These are phyloP conservation scores for Russula vinacea DNA, from an alignment of 768 basidiomycete genomes.

Conservation along the genomic window DNA sequence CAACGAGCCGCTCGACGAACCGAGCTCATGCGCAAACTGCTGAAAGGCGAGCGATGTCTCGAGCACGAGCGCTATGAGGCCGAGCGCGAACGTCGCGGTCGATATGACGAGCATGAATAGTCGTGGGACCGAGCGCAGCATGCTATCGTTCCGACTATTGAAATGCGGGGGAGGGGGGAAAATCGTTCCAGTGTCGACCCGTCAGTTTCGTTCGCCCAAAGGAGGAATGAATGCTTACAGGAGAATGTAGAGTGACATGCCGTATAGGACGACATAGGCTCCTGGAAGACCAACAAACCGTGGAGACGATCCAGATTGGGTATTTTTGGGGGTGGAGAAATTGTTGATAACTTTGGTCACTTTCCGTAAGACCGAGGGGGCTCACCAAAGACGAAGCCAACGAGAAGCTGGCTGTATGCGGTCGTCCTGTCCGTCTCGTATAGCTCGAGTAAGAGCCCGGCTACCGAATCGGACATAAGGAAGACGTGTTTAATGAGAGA, in stretches of 20 bases:
- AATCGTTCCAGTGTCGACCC: neutral
- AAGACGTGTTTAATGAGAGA: neutral
- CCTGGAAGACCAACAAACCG: neutral
- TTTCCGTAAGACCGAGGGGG: neutral
- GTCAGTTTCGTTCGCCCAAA: neutral
- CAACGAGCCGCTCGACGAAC: neutral
- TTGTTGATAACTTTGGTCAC: neutral
- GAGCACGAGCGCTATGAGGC: slow-evolving; percentile 17
- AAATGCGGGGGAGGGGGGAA: neutral
- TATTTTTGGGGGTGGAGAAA: neutral
- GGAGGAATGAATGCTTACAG: slow-evolving; percentile 8
- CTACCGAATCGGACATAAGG: slow-evolving; percentile 5
- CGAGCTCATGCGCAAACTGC: neutral
- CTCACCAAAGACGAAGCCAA: slow-evolving; percentile 25
- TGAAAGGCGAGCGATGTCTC: slow-evolving; percentile 17
- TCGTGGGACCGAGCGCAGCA: slow-evolving; percentile 14
- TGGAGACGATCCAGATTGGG: neutral
- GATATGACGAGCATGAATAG: slow-evolving; percentile 21
- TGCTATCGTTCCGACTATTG: slow-evolving; percentile 4
- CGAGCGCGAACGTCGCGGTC: slow-evolving; percentile 16
- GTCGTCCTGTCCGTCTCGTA: slow-evolving; percentile 10
- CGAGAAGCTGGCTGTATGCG: slow-evolving; percentile 12
- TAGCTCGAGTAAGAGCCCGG: slow-evolving; percentile 3
- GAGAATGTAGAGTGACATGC: slow-evolving; percentile 22
- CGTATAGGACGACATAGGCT: slow-evolving; percentile 13